Percentiles rank a stretch among this genome's conserved stretches.
phyloP scores from a whole-genome alignment of 495 filamentous ascomycete species.

The Lasiosphaeria hispida region DNA sequence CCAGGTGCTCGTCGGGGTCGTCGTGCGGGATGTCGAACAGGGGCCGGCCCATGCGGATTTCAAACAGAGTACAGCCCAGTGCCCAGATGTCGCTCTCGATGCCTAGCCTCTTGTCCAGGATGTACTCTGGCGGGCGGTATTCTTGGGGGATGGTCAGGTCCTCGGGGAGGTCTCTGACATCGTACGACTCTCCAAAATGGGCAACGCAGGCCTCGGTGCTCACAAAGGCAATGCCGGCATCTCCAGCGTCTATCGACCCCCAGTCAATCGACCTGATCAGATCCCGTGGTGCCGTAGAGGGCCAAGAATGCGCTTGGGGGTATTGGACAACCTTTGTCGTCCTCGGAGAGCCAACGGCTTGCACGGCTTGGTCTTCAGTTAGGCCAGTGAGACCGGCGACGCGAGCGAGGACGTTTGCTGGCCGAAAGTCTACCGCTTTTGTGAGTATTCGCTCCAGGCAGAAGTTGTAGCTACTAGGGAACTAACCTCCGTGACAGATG shows the following conservation, averaged over 20 bases:
- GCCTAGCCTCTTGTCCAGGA: constrained; percentile 25
- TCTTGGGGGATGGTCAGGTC: constrained; percentile 28
- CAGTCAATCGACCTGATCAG: constrained; percentile 26
- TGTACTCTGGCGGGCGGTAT: constrained; percentile 34
- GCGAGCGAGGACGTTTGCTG: constrained; percentile 28
- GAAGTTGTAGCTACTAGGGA: constrained; percentile 5
- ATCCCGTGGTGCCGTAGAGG: constrained; percentile 25
- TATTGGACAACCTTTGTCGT: constrained; percentile 15
- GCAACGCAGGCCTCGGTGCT: constrained; percentile 22
- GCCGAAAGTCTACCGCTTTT: constrained; percentile 26
- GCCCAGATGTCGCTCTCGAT: constrained; percentile 32
- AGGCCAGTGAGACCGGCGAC: constrained; percentile 20
- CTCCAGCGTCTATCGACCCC: background rate
- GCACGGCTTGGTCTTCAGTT: constrained; percentile 21
- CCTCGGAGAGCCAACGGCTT: constrained; percentile 24
- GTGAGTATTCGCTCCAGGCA: background rate
- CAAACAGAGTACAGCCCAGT: constrained; percentile 34
- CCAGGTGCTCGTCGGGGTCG: constrained; percentile 26
- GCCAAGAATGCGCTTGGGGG: constrained; percentile 11
- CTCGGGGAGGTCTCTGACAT: constrained; percentile 17
- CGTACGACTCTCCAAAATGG: constrained; percentile 35
- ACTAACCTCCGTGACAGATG: constrained; percentile 34
- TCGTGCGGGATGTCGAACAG: constrained; percentile 28
- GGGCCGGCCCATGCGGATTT: constrained; percentile 31
- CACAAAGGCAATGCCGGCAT: constrained; percentile 16